These are phyloP conservation scores for Solanum virginianum DNA, from an alignment of 257 asterid species.

Conservation along the genomic window DNA sequence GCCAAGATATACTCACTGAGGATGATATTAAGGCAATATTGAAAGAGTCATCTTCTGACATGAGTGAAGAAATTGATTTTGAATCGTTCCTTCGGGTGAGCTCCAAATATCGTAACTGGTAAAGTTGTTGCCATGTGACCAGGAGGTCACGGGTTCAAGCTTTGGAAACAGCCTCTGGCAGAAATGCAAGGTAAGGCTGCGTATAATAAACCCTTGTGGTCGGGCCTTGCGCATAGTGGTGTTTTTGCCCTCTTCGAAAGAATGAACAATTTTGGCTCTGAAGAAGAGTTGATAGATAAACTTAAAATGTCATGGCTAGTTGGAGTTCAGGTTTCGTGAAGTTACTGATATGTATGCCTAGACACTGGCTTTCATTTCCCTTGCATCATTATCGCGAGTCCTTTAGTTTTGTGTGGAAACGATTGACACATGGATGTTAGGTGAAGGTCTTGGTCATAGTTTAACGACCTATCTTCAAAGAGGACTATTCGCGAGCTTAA, in stretches of 20 bases:
- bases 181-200: too few species aligned
- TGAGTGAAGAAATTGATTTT: constrained; percentile 53
- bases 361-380: background rate
- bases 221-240: too few species aligned
- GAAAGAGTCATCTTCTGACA: constrained; percentile 34
- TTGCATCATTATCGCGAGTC: background rate
- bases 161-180: too few species aligned
- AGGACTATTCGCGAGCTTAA: background rate
- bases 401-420: background rate
- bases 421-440: background rate
- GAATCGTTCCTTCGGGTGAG: constrained; percentile 71
- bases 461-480: background rate
- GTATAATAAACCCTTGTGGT: too few species aligned
- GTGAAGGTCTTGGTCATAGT: background rate
- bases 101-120: background rate
- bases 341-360: background rate
- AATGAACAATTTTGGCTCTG: background rate
- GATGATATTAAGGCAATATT: constrained; percentile 49
- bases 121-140: too few species aligned
- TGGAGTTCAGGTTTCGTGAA: background rate
- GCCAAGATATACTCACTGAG: constrained; percentile 25
- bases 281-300: background rate
- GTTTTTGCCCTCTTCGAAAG: background rate
- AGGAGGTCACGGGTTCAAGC: too few species aligned
- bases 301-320: background rate